These are phyloP conservation scores for Paramecium primaurelia DNA, from an alignment of 73 alveolate species.

Conservation along the genomic window DNA sequence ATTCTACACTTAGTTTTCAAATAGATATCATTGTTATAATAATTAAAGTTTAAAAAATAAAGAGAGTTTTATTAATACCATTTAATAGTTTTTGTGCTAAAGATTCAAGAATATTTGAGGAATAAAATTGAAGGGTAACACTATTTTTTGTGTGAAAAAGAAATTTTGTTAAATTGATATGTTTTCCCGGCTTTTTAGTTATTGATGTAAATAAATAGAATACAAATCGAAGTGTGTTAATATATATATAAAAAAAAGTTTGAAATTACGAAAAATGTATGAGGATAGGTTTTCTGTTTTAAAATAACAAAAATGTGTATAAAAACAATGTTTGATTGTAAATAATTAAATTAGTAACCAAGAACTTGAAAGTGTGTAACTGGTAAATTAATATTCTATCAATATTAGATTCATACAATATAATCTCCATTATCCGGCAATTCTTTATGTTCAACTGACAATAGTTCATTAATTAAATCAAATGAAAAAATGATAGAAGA, in stretches of 20 bases:
- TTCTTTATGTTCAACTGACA: not conserved
- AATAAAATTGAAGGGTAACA: not conserved
- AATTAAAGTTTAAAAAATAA: not conserved
- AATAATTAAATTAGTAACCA: not conserved
- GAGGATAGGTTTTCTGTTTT: not conserved
- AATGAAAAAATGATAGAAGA: not conserved
- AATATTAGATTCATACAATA: not conserved
- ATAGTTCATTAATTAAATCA: not conserved
- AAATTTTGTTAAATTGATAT: not conserved
- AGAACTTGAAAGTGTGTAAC: not conserved
- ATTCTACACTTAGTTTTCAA: not conserved
- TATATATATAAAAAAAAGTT: not conserved
- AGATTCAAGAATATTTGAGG: not conserved
- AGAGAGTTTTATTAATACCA: not conserved
- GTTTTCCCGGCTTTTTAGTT: conserved; percentile 16
- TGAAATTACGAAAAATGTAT: not conserved
- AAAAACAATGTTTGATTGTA: not conserved
- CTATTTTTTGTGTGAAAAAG: not conserved
- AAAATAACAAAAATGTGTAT: not conserved
- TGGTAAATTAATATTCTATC: not conserved
- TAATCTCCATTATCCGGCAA: not conserved
- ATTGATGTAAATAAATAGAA: not conserved
- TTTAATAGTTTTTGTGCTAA: not conserved
- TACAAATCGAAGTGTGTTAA: not conserved
- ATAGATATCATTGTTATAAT: not conserved